phyloP scores from a whole-genome alignment of 2,329 filamentous ascomycete species.

The Coleophoma cylindrospora region DNA sequence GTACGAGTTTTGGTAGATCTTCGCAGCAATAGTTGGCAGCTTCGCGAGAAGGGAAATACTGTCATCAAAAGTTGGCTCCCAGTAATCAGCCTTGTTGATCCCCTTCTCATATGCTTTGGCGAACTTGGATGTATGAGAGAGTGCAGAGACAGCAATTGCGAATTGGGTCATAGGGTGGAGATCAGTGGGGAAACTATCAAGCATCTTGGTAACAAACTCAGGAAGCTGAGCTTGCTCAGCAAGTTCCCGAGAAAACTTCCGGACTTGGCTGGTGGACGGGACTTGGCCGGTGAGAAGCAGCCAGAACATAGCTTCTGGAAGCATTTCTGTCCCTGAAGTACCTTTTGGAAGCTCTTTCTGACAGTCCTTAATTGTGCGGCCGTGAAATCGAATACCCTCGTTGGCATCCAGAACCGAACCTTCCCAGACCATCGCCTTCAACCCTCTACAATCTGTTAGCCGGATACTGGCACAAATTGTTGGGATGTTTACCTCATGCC shows the following conservation, averaged over 20 bases:
- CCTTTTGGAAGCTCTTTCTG: slow-evolving; percentile 92
- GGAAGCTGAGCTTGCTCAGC: slow-evolving; percentile 83
- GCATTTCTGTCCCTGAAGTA: slow-evolving; percentile 88
- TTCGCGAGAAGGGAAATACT: slow-evolving; percentile 90
- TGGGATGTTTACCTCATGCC: slow-evolving; percentile 68
- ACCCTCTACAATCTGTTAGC: slow-evolving; percentile 47
- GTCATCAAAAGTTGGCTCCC: slow-evolving; percentile 97
- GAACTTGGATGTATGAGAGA: slow-evolving; percentile 92
- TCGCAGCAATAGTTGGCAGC: slow-evolving; percentile 91
- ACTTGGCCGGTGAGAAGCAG: slow-evolving; percentile 90
- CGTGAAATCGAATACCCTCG: slow-evolving; percentile 97
- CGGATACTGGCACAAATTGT: background rate
- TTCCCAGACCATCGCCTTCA: slow-evolving; percentile 99
- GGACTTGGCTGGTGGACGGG: slow-evolving; percentile 76
- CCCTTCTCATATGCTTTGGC: slow-evolving; percentile 90
- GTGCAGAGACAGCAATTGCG: slow-evolving; percentile 87
- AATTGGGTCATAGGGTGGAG: slow-evolving; percentile 99
- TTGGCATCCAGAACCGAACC: slow-evolving; percentile 94
- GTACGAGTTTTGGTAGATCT: slow-evolving; percentile 94
- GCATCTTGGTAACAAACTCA: slow-evolving; percentile 77
- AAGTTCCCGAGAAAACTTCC: slow-evolving; percentile 76
- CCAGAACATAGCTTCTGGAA: slow-evolving; percentile 99
- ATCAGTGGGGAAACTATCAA: slow-evolving; percentile 82
- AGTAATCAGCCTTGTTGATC: slow-evolving; percentile 93
- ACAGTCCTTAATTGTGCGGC: slow-evolving; percentile 96